phyloP scores from a whole-genome alignment of 352 stramenopile species.

The Phytopythium sindhum region DNA sequence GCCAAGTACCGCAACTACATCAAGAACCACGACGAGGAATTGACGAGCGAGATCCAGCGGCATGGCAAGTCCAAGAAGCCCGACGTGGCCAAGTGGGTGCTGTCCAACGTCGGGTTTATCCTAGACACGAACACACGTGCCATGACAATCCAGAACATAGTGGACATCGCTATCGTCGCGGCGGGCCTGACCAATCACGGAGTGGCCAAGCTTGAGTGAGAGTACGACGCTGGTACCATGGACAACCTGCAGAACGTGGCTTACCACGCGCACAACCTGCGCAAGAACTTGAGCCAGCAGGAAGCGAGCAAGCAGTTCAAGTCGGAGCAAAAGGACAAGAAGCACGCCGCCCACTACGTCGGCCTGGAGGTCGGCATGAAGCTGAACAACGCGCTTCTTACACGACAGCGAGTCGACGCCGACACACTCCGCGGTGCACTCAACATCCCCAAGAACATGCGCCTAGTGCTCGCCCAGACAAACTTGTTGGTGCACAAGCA shows the following conservation, averaged over 20 bases:
- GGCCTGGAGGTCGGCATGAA: conserved; percentile 38
- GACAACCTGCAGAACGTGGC: neutral
- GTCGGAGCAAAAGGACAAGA: neutral
- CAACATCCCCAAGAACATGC: conserved; percentile 33
- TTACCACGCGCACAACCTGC: neutral
- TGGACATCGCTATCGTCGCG: conserved; percentile 1
- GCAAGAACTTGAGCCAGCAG: neutral
- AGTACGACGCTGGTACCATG: neutral
- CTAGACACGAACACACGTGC: neutral
- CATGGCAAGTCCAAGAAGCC: neutral
- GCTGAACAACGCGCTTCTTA: conserved; percentile 30
- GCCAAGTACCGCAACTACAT: conserved; percentile 6
- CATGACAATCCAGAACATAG: neutral
- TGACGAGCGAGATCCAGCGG: neutral
- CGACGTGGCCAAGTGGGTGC: neutral
- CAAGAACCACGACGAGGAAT: conserved; percentile 13
- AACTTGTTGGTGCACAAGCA: conserved; percentile 45
- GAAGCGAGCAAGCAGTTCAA: neutral
- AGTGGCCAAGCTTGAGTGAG: neutral
- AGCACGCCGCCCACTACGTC: conserved; percentile 36
- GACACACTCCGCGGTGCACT: conserved; percentile 32
- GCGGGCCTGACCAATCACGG: neutral
- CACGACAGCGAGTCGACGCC: conserved; percentile 19
- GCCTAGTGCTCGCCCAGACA: conserved; percentile 27
- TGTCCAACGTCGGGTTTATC: neutral